phyloP scores from a whole-genome alignment of 495 filamentous ascomycete species.

The Patellaria atrata region DNA sequence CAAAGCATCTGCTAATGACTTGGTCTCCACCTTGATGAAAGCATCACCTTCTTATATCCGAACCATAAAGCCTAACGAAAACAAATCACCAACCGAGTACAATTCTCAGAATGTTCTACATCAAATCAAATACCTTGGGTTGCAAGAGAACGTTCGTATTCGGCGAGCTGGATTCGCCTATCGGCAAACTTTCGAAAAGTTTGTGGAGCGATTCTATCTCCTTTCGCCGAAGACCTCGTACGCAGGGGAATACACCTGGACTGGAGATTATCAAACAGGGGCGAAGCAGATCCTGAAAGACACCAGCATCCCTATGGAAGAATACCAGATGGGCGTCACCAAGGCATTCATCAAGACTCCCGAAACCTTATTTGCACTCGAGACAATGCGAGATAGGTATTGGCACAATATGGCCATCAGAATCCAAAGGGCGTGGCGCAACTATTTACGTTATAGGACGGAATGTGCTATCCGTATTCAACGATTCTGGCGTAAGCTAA shows the following conservation, averaged over 20 bases:
- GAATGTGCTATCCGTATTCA: slow-evolving; percentile 93
- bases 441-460: slow-evolving; percentile 79
- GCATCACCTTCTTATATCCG: slow-evolving; percentile 93
- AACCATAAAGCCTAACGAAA: slow-evolving; percentile 99
- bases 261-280: slow-evolving; percentile 68
- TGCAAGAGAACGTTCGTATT: slow-evolving; percentile 98
- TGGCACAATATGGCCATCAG: slow-evolving; percentile 99
- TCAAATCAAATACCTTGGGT: slow-evolving; percentile 97
- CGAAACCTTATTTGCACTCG: slow-evolving; percentile 90
- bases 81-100: slow-evolving; percentile 88
- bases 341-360: slow-evolving; percentile 99
- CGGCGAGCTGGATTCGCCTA: slow-evolving; percentile 94
- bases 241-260: slow-evolving; percentile 94
- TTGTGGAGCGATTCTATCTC: slow-evolving; percentile 93
- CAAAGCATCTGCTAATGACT: slow-evolving; percentile 85
- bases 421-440: slow-evolving; percentile 94
- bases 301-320: slow-evolving; percentile 83
- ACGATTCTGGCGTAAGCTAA: slow-evolving; percentile 84
- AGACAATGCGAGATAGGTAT: slow-evolving; percentile 94
- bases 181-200: slow-evolving; percentile 95
- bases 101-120: slow-evolving; percentile 84
- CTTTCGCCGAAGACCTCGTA: slow-evolving; percentile 90
- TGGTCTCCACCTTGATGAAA: slow-evolving; percentile 94
- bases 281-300: slow-evolving; percentile 93
- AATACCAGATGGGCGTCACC: slow-evolving; percentile 92